phyloP scores from a whole-genome alignment of 176 grass and related monocot genomes.

The Tillandsia fasciculata region DNA sequence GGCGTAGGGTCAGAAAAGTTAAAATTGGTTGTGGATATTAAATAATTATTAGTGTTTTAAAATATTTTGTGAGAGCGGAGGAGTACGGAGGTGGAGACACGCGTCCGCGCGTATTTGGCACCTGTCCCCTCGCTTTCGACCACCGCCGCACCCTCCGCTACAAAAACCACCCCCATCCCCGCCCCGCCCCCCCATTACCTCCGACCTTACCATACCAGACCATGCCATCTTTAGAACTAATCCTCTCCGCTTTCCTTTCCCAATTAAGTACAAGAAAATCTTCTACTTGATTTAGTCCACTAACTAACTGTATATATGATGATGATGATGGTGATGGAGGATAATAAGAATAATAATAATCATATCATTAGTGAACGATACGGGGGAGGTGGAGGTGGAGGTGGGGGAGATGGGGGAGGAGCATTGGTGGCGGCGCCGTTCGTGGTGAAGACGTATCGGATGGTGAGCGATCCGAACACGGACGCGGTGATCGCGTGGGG shows the following conservation, averaged over 20 bases:
- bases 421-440: constrained; percentile 39
- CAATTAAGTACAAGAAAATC: too few relatives aligned
- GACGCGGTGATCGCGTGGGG: constrained; percentile 67
- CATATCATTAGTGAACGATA: background rate
- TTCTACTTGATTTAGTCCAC: too few relatives aligned
- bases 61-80: constrained; percentile 19
- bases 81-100: constrained; percentile 22
- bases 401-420: background rate
- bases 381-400: background rate
- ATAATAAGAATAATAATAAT: constrained; percentile 4
- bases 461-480: constrained; percentile 67
- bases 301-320: too few relatives aligned
- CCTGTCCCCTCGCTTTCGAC: constrained; percentile 27
- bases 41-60: background rate
- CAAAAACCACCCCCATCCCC: background rate
- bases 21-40: too few relatives aligned
- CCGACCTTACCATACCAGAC: too few relatives aligned
- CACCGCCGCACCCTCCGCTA: background rate
- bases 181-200: constrained; percentile 26
- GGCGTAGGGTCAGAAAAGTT: too few relatives aligned
- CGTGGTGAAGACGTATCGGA: constrained; percentile 74
- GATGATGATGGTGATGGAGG: too few relatives aligned
- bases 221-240: too few relatives aligned
- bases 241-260: too few relatives aligned
- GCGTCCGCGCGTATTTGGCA: constrained; percentile 38